A percentile compares a stretch with the other conserved stretches of the same genome.
These are phyloP conservation scores for Helotiales sp. DNA, from an alignment of 2,329 filamentous ascomycete genomes.

Conservation along the genomic window DNA sequence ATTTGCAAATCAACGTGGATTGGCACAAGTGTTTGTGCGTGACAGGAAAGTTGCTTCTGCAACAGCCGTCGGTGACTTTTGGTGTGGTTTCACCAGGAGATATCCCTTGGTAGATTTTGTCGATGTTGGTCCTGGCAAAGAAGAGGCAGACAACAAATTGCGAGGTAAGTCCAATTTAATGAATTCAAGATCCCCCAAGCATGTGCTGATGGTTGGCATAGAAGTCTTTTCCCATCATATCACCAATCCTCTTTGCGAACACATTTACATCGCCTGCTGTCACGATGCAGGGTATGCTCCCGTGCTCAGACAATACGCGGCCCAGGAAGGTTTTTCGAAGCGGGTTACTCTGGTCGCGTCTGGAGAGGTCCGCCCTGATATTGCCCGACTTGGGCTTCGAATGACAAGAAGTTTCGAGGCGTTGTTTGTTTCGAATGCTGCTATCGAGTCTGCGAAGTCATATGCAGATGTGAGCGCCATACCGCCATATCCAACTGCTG, in stretches of 20 bases:
- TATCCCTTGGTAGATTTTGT: conserved; percentile 60
- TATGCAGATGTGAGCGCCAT: neutral
- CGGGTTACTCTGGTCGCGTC: conserved; percentile 10
- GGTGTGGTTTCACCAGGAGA: conserved; percentile 55
- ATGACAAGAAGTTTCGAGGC: conserved; percentile 9
- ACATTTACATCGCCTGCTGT: conserved; percentile 58
- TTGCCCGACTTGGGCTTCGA: conserved; percentile 7
- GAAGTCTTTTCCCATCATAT: conserved; percentile 50
- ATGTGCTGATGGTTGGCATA: neutral
- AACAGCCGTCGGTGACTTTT: conserved; percentile 52
- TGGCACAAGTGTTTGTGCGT: conserved; percentile 48
- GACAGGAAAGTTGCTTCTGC: conserved; percentile 45
- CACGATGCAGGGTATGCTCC: conserved; percentile 59
- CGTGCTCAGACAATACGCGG: conserved; percentile 40
- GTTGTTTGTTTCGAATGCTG: neutral
- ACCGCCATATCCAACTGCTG: neutral
- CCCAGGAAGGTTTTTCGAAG: neutral
- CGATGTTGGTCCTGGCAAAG: conserved; percentile 57
- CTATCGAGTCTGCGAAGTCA: neutral
- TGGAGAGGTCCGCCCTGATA: conserved; percentile 1
- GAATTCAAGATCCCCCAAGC: neutral
- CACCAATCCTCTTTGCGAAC: conserved; percentile 57
- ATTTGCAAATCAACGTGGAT: conserved; percentile 51
- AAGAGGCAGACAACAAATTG: conserved; percentile 57
- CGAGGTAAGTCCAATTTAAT: conserved; percentile 42